phyloP scores from a whole-genome alignment of 345 rosid species.

The Brassica napus region DNA sequence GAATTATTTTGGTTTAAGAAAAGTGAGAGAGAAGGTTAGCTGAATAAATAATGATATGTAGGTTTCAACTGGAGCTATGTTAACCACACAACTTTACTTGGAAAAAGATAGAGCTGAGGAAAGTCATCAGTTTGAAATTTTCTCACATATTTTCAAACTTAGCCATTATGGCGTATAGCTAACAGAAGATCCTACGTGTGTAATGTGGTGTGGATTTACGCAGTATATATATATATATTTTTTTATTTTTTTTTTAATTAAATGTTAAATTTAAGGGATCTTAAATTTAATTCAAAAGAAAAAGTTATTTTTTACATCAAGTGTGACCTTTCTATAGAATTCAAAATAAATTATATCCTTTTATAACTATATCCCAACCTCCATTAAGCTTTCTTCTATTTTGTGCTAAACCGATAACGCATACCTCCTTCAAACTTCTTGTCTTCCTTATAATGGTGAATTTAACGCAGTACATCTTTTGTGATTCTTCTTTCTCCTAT shows the following conservation, averaged over 20 bases:
- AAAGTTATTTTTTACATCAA: too few relatives aligned
- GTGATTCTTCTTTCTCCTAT: neutral
- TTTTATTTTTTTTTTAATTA: too few relatives aligned
- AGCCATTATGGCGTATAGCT: neutral
- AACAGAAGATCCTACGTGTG: neutral
- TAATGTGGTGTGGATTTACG: too few relatives aligned
- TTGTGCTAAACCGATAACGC: too few relatives aligned
- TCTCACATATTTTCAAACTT: neutral
- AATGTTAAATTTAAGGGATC: too few relatives aligned
- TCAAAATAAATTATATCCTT: too few relatives aligned
- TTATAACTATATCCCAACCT: too few relatives aligned
- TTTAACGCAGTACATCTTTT: neutral
- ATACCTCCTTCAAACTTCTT: too few relatives aligned
- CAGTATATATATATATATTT: neutral
- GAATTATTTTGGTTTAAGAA: neutral
- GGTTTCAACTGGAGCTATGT: neutral
- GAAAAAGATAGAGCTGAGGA: neutral
- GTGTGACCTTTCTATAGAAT: too few relatives aligned
- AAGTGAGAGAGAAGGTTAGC: neutral
- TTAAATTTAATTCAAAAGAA: too few relatives aligned
- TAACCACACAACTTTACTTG: neutral
- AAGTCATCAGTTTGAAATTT: slow-evolving; percentile 1
- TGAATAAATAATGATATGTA: neutral
- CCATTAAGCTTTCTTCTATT: too few relatives aligned
- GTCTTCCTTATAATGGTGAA: too few relatives aligned